Conservation (phyloP, 306 rosid genomes). For the Acacia acuminata region DNA sequence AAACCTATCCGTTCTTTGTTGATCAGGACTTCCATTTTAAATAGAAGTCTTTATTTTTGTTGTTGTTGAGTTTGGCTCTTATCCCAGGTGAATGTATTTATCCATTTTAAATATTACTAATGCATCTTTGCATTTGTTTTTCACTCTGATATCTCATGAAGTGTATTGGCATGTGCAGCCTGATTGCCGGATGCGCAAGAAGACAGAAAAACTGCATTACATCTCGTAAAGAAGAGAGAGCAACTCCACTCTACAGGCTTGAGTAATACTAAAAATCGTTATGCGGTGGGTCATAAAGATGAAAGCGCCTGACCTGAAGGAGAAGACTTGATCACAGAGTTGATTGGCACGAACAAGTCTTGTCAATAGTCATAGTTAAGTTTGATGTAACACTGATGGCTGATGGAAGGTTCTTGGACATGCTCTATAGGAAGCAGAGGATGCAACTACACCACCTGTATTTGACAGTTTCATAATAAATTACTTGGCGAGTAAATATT, state of each 20-base stretch:
- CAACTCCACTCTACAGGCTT: constrained; percentile 66
- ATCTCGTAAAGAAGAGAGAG: constrained; percentile 73
- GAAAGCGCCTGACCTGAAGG: constrained; percentile 38
- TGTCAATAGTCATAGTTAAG: background rate
- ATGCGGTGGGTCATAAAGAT: constrained; percentile 44
- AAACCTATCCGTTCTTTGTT: background rate
- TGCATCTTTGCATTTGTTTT: constrained; percentile 6
- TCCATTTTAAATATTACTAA: background rate
- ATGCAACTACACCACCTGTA: background rate
- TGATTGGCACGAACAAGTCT: background rate
- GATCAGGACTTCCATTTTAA: background rate
- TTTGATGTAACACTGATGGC: background rate
- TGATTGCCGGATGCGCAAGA: background rate
- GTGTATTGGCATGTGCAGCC: constrained; percentile 36
- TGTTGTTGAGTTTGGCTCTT: background rate
- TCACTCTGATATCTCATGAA: background rate
- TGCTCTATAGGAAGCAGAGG: background rate
- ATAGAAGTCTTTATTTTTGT: background rate
- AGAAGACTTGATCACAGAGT: background rate
- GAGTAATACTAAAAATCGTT: constrained; percentile 39
- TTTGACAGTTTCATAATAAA: background rate
- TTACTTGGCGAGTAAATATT: background rate
- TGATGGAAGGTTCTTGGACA: background rate
- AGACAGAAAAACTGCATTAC: constrained; percentile 64
- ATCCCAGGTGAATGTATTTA: background rate